These are phyloP conservation scores for Leucocoprinus birnbaumii DNA, from an alignment of 768 basidiomycete genomes.

Conservation along the genomic window DNA sequence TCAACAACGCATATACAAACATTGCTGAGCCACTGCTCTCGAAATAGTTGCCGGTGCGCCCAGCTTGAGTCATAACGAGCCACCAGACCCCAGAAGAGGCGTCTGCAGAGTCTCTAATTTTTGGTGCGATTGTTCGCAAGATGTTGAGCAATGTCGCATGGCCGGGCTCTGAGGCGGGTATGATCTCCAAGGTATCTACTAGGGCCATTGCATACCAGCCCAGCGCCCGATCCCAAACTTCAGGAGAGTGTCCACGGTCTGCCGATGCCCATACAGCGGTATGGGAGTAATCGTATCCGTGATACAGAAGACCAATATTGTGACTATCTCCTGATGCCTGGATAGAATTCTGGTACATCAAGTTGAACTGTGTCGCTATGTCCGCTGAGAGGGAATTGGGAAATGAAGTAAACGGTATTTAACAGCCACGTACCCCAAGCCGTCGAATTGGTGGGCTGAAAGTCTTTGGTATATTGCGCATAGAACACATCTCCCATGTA, in stretches of 20 bases:
- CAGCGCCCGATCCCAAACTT: constrained; percentile 46
- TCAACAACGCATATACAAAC: constrained; percentile 44
- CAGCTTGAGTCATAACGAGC: constrained; percentile 46
- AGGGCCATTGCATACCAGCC: constrained; percentile 49
- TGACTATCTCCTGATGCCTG: constrained; percentile 34
- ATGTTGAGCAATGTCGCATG: constrained; percentile 27
- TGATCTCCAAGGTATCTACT: constrained; percentile 39
- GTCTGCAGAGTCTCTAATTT: constrained; percentile 36
- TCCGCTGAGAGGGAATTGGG: constrained; percentile 24
- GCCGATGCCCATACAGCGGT: constrained; percentile 40
- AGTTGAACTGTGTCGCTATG: constrained; percentile 36
- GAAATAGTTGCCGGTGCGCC: constrained; percentile 42
- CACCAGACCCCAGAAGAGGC: constrained; percentile 41
- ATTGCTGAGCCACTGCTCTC: constrained; percentile 45
- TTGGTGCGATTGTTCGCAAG: constrained; percentile 31
- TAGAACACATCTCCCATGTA: constrained; percentile 47
- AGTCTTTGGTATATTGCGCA: constrained; percentile 33
- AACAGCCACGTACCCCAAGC: constrained; percentile 28
- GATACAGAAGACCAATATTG: constrained; percentile 41
- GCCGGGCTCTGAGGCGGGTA: constrained; percentile 29
- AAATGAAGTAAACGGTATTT: background rate
- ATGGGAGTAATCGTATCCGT: constrained; percentile 46
- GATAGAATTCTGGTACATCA: constrained; percentile 41
- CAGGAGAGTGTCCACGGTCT: constrained; percentile 43
- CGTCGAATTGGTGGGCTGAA: constrained; percentile 31